Percentiles rank a stretch among this genome's conserved stretches.
Conservation (phyloP, 345 rosid species). For the Mercurialis annua region DNA sequence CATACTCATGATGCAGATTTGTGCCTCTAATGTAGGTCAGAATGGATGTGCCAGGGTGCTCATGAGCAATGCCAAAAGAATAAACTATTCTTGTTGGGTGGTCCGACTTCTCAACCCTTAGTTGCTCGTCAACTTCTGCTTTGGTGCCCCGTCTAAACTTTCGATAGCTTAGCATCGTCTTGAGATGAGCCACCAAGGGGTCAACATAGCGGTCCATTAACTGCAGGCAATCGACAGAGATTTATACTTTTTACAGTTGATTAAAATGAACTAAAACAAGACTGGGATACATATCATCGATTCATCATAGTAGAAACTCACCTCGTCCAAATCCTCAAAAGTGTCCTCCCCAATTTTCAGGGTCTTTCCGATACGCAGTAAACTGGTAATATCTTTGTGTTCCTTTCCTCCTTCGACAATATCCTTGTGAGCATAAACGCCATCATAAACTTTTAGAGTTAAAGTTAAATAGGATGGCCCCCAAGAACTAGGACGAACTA, state of each 20-base stretch:
- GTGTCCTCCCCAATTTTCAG: constrained; percentile 95
- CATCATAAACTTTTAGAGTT: constrained; percentile 80
- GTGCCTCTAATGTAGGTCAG: constrained; percentile 85
- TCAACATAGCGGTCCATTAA: constrained; percentile 98
- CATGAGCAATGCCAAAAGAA: constrained; percentile 86
- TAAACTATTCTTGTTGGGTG: constrained; percentile 85
- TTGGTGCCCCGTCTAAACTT: constrained; percentile 81
- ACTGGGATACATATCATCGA: background rate
- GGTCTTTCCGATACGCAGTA: constrained; percentile 89
- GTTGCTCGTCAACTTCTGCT: constrained; percentile 83
- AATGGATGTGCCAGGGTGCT: constrained; percentile 95
- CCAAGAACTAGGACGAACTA: constrained; percentile 90
- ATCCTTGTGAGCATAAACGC: constrained; percentile 94
- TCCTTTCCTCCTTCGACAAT: constrained; percentile 80
- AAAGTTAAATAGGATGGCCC: constrained; percentile 90
- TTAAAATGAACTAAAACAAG: background rate
- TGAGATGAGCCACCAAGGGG: constrained; percentile 81
- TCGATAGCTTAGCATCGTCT: constrained; percentile 81
- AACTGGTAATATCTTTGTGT: constrained; percentile 33
- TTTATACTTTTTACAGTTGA: background rate
- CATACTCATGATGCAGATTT: constrained; percentile 93
- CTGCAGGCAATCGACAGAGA: constrained; percentile 29
- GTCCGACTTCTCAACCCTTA: constrained; percentile 68
- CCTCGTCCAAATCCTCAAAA: constrained; percentile 99
- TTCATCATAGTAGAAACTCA: constrained; percentile 20